Percentiles rank a stretch among this genome's conserved stretches.
Evolutionary conservation across 805 yeast genomes (phyloP).

Genomic region (Lachancea sp.): DNA sequence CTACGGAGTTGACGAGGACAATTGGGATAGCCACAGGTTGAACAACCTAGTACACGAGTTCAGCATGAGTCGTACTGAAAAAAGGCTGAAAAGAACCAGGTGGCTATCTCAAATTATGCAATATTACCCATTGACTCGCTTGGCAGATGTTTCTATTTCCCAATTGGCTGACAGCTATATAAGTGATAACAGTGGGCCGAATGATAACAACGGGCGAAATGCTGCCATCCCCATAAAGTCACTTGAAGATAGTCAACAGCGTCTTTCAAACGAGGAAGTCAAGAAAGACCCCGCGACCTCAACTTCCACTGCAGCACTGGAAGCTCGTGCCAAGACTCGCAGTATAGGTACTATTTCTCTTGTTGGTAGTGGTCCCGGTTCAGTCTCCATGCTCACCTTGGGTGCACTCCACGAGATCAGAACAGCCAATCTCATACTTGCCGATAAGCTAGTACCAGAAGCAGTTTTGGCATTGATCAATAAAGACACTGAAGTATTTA

Average conservation of each 20-base stretch:
- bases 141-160: slow-evolving; percentile 53
- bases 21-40: slow-evolving; percentile 50
- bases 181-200: background rate
- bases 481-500: slow-evolving; percentile 60
- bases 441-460: slow-evolving; percentile 90
- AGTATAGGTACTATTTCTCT: slow-evolving; percentile 57
- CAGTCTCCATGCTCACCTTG: slow-evolving; percentile 69
- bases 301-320: background rate
- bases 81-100: slow-evolving; percentile 56
- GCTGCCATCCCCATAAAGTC: background rate
- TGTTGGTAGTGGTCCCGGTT: slow-evolving; percentile 96
- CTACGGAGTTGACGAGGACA: slow-evolving; percentile 57
- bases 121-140: slow-evolving; percentile 68
- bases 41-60: slow-evolving; percentile 60
- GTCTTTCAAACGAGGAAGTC: background rate
- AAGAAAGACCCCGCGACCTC: background rate
- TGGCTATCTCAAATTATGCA: slow-evolving; percentile 90
- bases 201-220: background rate
- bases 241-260: background rate
- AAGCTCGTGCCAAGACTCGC: background rate
- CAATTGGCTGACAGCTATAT: slow-evolving; percentile 16
- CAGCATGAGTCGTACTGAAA: slow-evolving; percentile 45
- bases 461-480: slow-evolving; percentile 83
- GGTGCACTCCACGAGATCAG: slow-evolving; percentile 80
- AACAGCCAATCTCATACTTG: slow-evolving; percentile 75